Evolutionary conservation across 75 land plant species (phyloP), one percentile per base, ranked within the genome.

Genomic region (Selaginella tamariscina): DNA sequence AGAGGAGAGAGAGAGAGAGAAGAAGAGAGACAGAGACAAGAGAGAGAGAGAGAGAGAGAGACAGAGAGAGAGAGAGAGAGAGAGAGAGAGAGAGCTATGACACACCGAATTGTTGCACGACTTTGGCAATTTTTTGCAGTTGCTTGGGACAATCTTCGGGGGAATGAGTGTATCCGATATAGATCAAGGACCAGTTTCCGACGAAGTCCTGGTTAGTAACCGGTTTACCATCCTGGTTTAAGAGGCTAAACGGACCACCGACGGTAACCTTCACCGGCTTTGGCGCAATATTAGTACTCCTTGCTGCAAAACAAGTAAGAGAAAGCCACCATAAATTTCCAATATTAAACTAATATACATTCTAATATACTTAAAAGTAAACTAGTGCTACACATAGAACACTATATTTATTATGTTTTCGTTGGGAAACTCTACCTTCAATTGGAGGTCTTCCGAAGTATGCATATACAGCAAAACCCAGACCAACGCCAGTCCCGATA

Each of bases 131-230:
- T 44, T 77, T 81, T 32, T 79, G 74, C 29, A 88, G 31, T 71
- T 85, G 83, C 60, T 66, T 75, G 8, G 91, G 91, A 24, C 85
- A 82, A 33, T 79, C 78, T 73, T 88, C 91, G 67, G 91, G 91
- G 56, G 82, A 88, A 20, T 84, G 84, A 21, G 91, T 88, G 56
- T 85, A 88, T 5, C 91, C 91, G 72, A 88, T 84, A 73, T 88
- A 88, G 24, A 88, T 72, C 9, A 88, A 76, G 27, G 71, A 59
- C 91, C 91, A 88, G 18, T 79, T 72, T 8, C 88, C 91, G 0
- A 44, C 72, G 56, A 88, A 69, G 31, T 77, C 68, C 23, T 64
- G 26, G 15, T 88, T 83, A 31, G 85, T 81, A n/a, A 85, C 65
- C 8, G 63, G 0, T 24, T 66, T 70, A 31, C 74, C 56, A 22